These are phyloP conservation scores for Triglochin maritima DNA, from an alignment of 106 monocot genomes.

Conservation along the genomic window DNA sequence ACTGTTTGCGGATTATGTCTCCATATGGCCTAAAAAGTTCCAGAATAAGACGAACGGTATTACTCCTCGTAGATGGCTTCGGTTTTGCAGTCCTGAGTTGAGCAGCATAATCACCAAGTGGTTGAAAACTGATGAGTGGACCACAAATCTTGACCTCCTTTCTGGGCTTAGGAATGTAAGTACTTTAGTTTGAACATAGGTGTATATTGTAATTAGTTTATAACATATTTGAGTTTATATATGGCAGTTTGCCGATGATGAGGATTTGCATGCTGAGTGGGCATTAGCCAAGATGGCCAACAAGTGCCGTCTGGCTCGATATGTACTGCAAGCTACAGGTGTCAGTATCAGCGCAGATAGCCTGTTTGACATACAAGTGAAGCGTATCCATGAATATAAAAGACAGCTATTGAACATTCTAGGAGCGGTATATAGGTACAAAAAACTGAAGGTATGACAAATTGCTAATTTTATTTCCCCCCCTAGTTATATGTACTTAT, in stretches of 20 bases:
- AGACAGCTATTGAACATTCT: slow-evolving; percentile 86
- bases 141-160: slow-evolving; percentile 78
- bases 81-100: slow-evolving; percentile 74
- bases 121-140: slow-evolving; percentile 87
- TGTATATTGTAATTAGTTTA: too few species aligned
- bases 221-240: too few species aligned
- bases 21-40: slow-evolving; percentile 80
- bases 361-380: slow-evolving; percentile 91
- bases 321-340: slow-evolving; percentile 56
- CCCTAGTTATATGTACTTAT: background rate
- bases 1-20: slow-evolving; percentile 68
- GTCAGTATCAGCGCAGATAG: slow-evolving; percentile 54
- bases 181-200: background rate
- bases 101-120: slow-evolving; percentile 81
- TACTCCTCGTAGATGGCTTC: slow-evolving; percentile 78
- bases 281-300: slow-evolving; percentile 64
- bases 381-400: slow-evolving; percentile 97
- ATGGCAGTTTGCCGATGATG: slow-evolving; percentile 54
- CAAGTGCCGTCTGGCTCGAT: slow-evolving; percentile 63
- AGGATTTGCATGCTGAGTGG: slow-evolving; percentile 72
- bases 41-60: slow-evolving; percentile 98
- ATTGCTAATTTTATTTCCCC: background rate
- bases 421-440: slow-evolving; percentile 76
- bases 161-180: slow-evolving; percentile 66
- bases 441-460: slow-evolving; percentile 19